These are phyloP conservation scores for Leccinum disarticulatum DNA, from an alignment of 768 basidiomycete genomes.

Conservation along the genomic window DNA sequence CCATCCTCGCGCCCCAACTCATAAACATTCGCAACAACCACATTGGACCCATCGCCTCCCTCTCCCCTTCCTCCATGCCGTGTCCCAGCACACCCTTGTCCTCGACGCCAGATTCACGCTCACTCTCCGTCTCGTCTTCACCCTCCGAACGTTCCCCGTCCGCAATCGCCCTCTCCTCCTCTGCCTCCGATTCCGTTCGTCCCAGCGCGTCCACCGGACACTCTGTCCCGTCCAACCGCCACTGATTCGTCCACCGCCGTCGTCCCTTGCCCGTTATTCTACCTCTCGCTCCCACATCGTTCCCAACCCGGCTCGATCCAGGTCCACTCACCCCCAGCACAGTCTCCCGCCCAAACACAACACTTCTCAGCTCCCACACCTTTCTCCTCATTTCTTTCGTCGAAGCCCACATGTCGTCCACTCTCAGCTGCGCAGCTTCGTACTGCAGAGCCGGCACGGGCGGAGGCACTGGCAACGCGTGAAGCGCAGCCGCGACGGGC, in stretches of 20 bases:
- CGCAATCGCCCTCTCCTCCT: constrained; percentile 55
- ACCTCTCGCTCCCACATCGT: constrained; percentile 42
- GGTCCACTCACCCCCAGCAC: constrained; percentile 36
- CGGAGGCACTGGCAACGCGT: constrained; percentile 30
- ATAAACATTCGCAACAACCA: constrained; percentile 78
- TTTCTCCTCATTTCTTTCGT: constrained; percentile 60
- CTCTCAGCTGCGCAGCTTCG: constrained; percentile 67
- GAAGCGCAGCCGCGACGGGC: constrained; percentile 34
- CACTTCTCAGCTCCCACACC: constrained; percentile 62
- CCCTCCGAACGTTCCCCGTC: constrained; percentile 32
- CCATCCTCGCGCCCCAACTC: constrained; percentile 71
- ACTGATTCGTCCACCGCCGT: constrained; percentile 41
- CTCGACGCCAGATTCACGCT: constrained; percentile 27
- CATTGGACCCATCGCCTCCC: constrained; percentile 66
- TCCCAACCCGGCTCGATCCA: constrained; percentile 49
- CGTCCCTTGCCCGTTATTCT: constrained; percentile 44
- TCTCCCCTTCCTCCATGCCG: constrained; percentile 41
- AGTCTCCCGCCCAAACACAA: constrained; percentile 65
- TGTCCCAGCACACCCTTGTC: constrained; percentile 12
- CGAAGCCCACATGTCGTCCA: constrained; percentile 65
- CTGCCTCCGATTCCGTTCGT: constrained; percentile 73
- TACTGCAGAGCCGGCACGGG: constrained; percentile 53
- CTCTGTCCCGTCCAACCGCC: constrained; percentile 64
- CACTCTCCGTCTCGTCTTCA: constrained; percentile 31
- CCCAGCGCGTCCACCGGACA: constrained; percentile 66